Evolutionary conservation across 192 early-diverging fungal species (phyloP), one percentile per base, ranked within the genome.

Genomic region (Entomortierella parvispora): DNA sequence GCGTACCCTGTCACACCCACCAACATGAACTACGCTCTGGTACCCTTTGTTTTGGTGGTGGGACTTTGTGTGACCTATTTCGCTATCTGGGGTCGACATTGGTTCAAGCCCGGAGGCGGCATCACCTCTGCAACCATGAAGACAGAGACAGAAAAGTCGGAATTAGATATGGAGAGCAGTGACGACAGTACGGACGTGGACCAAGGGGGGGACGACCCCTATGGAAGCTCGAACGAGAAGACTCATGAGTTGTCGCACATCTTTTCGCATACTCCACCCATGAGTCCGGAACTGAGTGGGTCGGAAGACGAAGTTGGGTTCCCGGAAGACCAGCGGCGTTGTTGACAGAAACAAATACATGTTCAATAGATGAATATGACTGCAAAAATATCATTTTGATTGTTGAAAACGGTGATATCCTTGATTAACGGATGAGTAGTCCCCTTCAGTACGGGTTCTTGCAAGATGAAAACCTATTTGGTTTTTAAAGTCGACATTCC

Each of bases 1-100:
- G 60, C 37, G 15, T 59, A 50, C 8, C 82, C 82, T 0, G 53
- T 83, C 12, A 80, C 79, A 31, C 34, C 72, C 25, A 58, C 65
- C 43, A 82, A 82, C 43, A 79, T 82, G 74, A 82, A 82, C 45
- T 82, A 79, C 28, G 74, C 80, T 17, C 28, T 62, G 26, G 80
- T 68, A 11, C 81, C 76, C 12, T 83, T 83, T 57, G 62, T 72
- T 8, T 17, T 65, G 22, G 65, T 84, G 28, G 76, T 84, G 65
- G 65, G 81, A n/a, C n/a, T 58, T 9, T 82, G 76, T 18, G 65
- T 68, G 22, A 45, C 47, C 0, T 84, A 84, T 49, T 84, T 62
- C 52, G 69, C 34, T 25, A 69, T 84, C 33, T 84, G 81, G 81
- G 83, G 80, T 4, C 47, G 83, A 22, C 78, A 84, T 40, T 84